phyloP scores from a whole-genome alignment of 805 yeast genomes.

The Aciculoconidium aculeatum region DNA sequence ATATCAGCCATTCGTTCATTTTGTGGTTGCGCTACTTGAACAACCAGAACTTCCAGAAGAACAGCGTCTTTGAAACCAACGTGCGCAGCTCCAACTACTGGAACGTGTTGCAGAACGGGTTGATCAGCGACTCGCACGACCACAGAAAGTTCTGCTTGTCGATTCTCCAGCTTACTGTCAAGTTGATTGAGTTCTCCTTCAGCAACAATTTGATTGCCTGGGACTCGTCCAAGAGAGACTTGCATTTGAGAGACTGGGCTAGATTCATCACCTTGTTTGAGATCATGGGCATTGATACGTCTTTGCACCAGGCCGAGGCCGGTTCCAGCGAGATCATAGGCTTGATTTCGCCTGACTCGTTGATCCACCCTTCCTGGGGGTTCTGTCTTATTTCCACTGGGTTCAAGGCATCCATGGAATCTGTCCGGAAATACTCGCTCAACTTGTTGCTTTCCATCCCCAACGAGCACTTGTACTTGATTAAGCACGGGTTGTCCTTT shows the following conservation, averaged over 20 bases:
- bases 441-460: conserved; percentile 51
- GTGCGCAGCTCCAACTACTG: conserved; percentile 36
- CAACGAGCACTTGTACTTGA: conserved; percentile 31
- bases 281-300: conserved; percentile 77
- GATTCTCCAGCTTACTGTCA: conserved; percentile 56
- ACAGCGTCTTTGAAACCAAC: conserved; percentile 20
- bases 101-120: conserved; percentile 49
- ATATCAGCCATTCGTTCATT: conserved; percentile 40
- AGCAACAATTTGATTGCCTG: conserved; percentile 37
- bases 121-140: conserved; percentile 55
- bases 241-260: conserved; percentile 54
- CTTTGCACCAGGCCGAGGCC: conserved; percentile 80
- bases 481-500: conserved; percentile 33
- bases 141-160: conserved; percentile 64
- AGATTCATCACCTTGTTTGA: conserved; percentile 71
- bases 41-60: conserved; percentile 10
- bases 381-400: conserved; percentile 71
- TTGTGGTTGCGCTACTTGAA: conserved; percentile 53
- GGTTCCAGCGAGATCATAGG: conserved; percentile 58
- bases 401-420: conserved; percentile 67
- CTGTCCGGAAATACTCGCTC: conserved; percentile 61
- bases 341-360: conserved; percentile 44
- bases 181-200: conserved; percentile 32
- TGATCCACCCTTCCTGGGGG: conserved; percentile 66
- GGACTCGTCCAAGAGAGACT: conserved; percentile 24